phyloP scores from a whole-genome alignment of 2,329 filamentous ascomycete species.

The Aspergillus aculeatinus region DNA sequence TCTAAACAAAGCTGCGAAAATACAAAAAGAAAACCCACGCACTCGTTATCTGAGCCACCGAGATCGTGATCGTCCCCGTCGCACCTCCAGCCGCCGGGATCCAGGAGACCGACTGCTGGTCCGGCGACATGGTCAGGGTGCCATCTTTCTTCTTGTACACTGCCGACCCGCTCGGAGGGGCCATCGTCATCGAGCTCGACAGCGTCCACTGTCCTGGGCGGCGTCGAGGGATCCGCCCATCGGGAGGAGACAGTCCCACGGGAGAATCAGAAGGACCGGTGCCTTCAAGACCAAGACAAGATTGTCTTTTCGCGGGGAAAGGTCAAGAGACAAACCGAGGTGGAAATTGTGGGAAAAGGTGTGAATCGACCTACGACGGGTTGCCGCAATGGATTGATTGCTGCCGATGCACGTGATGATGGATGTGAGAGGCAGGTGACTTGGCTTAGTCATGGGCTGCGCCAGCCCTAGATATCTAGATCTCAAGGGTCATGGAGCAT shows the following conservation, averaged over 20 bases:
- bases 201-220: conserved; percentile 40
- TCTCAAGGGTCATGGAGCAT: background rate
- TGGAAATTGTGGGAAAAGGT: background rate
- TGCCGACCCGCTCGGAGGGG: conserved; percentile 62
- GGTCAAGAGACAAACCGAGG: background rate
- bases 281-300: conserved; percentile 15
- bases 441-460: background rate
- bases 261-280: conserved; percentile 18
- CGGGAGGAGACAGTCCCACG: conserved; percentile 27
- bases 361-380: background rate
- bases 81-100: conserved; percentile 65
- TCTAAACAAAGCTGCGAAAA: too few relatives aligned
- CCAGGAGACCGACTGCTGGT: conserved; percentile 77
- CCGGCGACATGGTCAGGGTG: conserved; percentile 69
- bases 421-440: background rate
- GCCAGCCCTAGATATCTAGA: background rate
- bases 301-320: conserved; percentile 2
- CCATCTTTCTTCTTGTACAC: conserved; percentile 97
- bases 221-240: conserved; percentile 37
- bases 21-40: conserved; percentile 36
- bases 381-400: background rate
- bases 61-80: conserved; percentile 66
- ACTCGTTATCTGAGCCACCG: conserved; percentile 80
- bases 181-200: conserved; percentile 38
- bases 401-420: background rate